Evolutionary conservation across 768 basidiomycete genomes (phyloP).

Genomic region (Leccinum rimulosum): DNA sequence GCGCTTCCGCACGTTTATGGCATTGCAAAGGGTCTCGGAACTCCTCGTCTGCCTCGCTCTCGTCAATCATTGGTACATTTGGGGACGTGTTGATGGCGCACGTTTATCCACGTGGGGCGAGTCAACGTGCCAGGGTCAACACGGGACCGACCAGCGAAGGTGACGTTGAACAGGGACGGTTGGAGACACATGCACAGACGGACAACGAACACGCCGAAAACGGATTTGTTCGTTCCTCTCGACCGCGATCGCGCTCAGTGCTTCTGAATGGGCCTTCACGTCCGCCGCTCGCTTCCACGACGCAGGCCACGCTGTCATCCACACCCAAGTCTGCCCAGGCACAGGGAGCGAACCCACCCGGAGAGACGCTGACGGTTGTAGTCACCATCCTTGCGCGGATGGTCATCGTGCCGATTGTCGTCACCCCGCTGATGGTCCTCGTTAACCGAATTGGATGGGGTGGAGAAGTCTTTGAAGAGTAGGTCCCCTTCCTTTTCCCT

Average conservation of each 20-base stretch:
- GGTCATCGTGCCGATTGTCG: conserved; percentile 76
- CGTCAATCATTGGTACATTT: conserved; percentile 21
- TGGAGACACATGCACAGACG: conserved; percentile 4
- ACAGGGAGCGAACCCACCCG: conserved; percentile 34
- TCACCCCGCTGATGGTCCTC: conserved; percentile 74
- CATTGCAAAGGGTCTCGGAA: not conserved
- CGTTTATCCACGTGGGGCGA: conserved; percentile 1
- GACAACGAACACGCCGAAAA: not conserved
- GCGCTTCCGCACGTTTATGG: not conserved
- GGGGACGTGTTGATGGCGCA: conserved; percentile 15
- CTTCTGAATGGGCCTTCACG: not conserved
- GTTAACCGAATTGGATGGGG: conserved; percentile 49
- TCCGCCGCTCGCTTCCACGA: not conserved
- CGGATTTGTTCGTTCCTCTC: not conserved
- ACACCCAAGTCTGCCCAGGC: not conserved
- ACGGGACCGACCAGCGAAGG: not conserved
- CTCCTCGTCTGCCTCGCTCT: conserved; percentile 17
- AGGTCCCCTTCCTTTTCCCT: conserved; percentile 40
- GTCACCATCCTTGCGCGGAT: conserved; percentile 83
- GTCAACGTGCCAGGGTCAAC: not conserved
- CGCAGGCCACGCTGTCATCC: not conserved
- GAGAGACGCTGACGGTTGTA: conserved; percentile 82
- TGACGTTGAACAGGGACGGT: conserved; percentile 10
- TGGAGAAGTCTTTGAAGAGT: conserved; percentile 68
- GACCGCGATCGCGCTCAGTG: conserved; percentile 1